Conservation (phyloP, 2,329 filamentous ascomycete species). For the Epichloe aotearoae region DNA sequence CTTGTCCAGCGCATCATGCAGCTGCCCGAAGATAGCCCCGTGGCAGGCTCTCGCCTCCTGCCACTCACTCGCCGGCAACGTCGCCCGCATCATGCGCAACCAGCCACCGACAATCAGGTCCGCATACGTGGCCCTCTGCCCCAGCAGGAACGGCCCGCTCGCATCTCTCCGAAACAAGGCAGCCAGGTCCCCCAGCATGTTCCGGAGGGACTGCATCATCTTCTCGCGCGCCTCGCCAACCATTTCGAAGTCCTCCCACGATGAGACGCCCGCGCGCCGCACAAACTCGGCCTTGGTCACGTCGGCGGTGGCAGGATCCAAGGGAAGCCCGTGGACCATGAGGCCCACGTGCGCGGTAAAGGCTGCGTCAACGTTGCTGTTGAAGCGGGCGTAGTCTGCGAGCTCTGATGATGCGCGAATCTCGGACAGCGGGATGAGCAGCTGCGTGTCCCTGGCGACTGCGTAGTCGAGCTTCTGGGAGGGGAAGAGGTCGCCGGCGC, state of each 20-base stretch:
- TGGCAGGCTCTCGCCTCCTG: constrained; percentile 33
- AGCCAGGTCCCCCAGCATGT: constrained; percentile 27
- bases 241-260: constrained; percentile 31
- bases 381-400: constrained; percentile 27
- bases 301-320: constrained; percentile 35
- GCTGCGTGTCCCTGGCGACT: constrained; percentile 10
- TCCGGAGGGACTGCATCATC: constrained; percentile 25
- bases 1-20: constrained; percentile 32
- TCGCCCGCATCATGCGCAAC: constrained; percentile 31
- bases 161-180: constrained; percentile 24
- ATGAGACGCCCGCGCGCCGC: constrained; percentile 28
- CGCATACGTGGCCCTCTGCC: constrained; percentile 32
- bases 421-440: constrained; percentile 26
- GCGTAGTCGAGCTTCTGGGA: constrained; percentile 25
- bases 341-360: constrained; percentile 35
- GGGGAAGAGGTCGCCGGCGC: constrained; percentile 34
- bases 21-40: constrained; percentile 32
- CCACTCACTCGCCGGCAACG: constrained; percentile 33
- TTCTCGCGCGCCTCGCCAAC: constrained; percentile 25
- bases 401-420: constrained; percentile 12
- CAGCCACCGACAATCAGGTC: constrained; percentile 45
- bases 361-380: constrained; percentile 37
- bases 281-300: constrained; percentile 32
- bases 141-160: constrained; percentile 35
- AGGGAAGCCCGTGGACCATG: constrained; percentile 27